These are phyloP conservation scores for Penicillium taxi DNA, from an alignment of 495 filamentous ascomycete species.

Conservation along the genomic window DNA sequence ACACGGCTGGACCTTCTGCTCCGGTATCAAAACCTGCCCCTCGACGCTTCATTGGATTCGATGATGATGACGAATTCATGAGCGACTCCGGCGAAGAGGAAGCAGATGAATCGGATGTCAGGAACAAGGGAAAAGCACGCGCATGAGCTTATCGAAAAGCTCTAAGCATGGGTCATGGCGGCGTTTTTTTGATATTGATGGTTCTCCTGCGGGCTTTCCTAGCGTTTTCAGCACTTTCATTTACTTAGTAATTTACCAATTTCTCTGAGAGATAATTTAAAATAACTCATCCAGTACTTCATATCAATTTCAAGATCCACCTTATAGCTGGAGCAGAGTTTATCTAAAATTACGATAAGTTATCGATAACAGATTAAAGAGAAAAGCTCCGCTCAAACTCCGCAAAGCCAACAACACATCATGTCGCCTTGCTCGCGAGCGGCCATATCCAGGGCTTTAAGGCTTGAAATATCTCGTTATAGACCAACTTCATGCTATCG, in stretches of 20 bases:
- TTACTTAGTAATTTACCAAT: slow-evolving; percentile 5
- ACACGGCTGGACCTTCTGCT: slow-evolving; percentile 21
- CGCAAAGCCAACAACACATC: slow-evolving; percentile 9
- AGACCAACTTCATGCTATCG: background rate
- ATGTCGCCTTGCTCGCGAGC: slow-evolving; percentile 30
- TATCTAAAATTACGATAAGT: no score
- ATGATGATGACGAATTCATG: slow-evolving; percentile 86
- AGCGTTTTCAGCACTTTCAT: slow-evolving; percentile 7
- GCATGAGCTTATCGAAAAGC: slow-evolving; percentile 17
- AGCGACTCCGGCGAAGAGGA: slow-evolving; percentile 71
- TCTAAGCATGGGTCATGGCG: slow-evolving; percentile 13
- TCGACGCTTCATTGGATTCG: slow-evolving; percentile 69
- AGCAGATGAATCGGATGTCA: slow-evolving; percentile 24
- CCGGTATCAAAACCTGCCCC: slow-evolving; percentile 23
- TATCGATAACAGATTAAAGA: slow-evolving; percentile 19
- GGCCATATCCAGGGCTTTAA: slow-evolving; percentile 16
- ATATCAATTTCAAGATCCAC: no score
- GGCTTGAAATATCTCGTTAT: slow-evolving; percentile 1
- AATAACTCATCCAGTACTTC: background rate
- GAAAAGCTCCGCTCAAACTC: slow-evolving; percentile 18
- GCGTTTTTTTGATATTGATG: slow-evolving; percentile 8
- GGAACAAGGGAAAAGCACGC: slow-evolving; percentile 37
- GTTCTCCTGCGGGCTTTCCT: no score
- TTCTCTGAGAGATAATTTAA: background rate
- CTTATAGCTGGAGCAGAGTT: no score